Conservation (phyloP, 2,329 filamentous ascomycete species). For the Alternaria arbusti region DNA sequence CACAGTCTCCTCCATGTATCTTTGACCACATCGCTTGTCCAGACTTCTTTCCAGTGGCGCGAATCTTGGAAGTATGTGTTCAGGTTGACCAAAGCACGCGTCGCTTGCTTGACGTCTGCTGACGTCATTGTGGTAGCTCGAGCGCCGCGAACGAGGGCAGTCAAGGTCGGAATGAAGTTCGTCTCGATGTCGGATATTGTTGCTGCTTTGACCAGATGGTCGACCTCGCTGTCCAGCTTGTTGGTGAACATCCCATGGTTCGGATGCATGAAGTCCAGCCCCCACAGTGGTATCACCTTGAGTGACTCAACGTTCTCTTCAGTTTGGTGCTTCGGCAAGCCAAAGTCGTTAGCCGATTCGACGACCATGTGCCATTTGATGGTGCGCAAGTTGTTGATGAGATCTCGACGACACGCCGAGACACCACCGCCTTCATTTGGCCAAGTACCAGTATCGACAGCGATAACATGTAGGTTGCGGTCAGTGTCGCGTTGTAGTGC, state of each 20-base stretch:
- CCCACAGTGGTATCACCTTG: conserved; percentile 52
- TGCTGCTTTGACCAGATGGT: conserved; percentile 43
- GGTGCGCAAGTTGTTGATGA: conserved; percentile 52
- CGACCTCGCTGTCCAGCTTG: conserved; percentile 50
- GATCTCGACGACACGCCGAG: conserved; percentile 50
- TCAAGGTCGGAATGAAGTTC: conserved; percentile 51
- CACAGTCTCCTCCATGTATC: conserved; percentile 55
- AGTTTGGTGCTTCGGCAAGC: conserved; percentile 52
- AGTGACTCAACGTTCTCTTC: conserved; percentile 53
- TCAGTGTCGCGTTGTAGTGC: conserved; percentile 54
- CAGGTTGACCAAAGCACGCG: conserved; percentile 50
- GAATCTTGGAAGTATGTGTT: conserved; percentile 55
- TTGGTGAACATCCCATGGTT: conserved; percentile 52
- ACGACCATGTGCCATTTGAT: conserved; percentile 54
- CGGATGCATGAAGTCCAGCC: conserved; percentile 51
- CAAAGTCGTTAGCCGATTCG: conserved; percentile 53
- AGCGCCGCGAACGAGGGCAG: conserved; percentile 49
- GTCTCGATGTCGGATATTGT: conserved; percentile 47
- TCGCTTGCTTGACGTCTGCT: conserved; percentile 51
- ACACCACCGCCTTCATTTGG: conserved; percentile 53
- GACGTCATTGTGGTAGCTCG: conserved; percentile 47
- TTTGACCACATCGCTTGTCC: conserved; percentile 56
- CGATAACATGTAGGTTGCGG: conserved; percentile 48
- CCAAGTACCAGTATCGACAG: conserved; percentile 53
- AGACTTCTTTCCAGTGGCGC: conserved; percentile 55